Evolutionary conservation across 163 green algal genomes (phyloP).

Genomic region (Scenedesmus sp.): DNA sequence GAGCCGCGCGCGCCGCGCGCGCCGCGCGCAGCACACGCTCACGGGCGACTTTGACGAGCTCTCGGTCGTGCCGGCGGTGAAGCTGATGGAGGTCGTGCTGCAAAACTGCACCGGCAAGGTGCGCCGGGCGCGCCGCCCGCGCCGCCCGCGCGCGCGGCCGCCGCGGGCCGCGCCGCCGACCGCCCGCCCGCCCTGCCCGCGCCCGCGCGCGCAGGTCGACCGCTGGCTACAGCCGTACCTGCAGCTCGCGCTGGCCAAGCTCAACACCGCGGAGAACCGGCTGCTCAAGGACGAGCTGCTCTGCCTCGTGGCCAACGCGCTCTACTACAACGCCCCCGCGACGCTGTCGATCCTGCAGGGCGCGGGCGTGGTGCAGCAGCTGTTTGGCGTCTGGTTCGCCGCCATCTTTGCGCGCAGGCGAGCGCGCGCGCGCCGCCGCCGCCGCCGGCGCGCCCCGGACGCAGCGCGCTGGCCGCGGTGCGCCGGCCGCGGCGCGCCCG

Average conservation of each 20-base stretch:
- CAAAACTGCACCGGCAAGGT: constrained; percentile 78
- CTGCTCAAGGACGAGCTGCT: constrained; percentile 82
- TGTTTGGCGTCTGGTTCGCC: constrained; percentile 74
- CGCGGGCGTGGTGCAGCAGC: constrained; percentile 52
- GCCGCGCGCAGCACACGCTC: constrained; percentile 5
- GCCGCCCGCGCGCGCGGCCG: too few species aligned
- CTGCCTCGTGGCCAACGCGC: constrained; percentile 78
- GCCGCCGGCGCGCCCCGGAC: not conserved
- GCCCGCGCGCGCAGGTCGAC: constrained; percentile 76
- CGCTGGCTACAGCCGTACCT: constrained; percentile 84
- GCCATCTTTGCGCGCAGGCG: constrained; percentile 64
- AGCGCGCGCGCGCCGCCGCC: not conserved
- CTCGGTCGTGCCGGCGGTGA: constrained; percentile 75
- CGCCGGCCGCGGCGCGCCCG: too few species aligned
- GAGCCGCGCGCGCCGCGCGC: too few species aligned
- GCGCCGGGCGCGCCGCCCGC: not conserved
- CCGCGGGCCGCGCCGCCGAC: too few species aligned
- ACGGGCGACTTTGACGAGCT: constrained; percentile 65
- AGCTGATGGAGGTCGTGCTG: constrained; percentile 89
- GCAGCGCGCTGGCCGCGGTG: too few species aligned
- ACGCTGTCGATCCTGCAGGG: constrained; percentile 60
- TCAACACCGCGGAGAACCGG: constrained; percentile 54
- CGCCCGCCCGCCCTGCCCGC: too few species aligned
- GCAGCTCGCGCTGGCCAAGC: constrained; percentile 64
- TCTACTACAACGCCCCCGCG: constrained; percentile 93